Conservation (phyloP, 2,329 filamentous ascomycete species). For the Epichloe scottii region DNA sequence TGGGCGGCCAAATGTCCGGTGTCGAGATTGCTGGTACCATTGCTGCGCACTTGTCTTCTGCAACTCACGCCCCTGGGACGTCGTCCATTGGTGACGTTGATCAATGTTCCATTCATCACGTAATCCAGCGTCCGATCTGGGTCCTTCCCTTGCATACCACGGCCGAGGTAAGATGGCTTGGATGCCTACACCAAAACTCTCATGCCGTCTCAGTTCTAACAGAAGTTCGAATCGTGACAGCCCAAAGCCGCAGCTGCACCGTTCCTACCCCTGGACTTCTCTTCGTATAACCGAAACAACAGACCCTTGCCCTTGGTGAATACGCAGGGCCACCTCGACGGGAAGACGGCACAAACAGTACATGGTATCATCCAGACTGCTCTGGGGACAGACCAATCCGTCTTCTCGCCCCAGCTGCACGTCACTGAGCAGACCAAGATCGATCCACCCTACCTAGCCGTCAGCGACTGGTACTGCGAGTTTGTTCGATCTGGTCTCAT, state of each 20-base stretch:
- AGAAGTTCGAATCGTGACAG: conserved; percentile 14
- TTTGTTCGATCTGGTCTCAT: conserved; percentile 58
- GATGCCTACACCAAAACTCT: not conserved
- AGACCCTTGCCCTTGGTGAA: conserved; percentile 48
- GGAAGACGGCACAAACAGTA: conserved; percentile 39
- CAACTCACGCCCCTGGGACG: conserved; percentile 36
- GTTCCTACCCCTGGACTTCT: conserved; percentile 62
- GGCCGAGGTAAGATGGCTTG: conserved; percentile 29
- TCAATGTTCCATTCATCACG: conserved; percentile 51
- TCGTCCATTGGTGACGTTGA: conserved; percentile 28
- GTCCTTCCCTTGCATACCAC: conserved; percentile 49
- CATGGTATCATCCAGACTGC: conserved; percentile 38
- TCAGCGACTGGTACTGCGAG: conserved; percentile 61
- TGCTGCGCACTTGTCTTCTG: conserved; percentile 57
- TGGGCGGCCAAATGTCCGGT: conserved; percentile 75
- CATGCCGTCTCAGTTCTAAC: no score
- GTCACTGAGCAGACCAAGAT: conserved; percentile 27
- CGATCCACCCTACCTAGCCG: conserved; percentile 51
- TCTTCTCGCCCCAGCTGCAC: conserved; percentile 31
- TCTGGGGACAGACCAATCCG: conserved; percentile 42
- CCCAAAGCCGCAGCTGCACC: conserved; percentile 36
- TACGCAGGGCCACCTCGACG: conserved; percentile 49
- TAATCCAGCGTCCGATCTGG: conserved; percentile 60
- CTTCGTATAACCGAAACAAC: conserved; percentile 56
- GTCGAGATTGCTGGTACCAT: conserved; percentile 64